Evolutionary conservation across 257 asterid species (phyloP).

Genomic region (Rauvolfia tetraphylla): DNA sequence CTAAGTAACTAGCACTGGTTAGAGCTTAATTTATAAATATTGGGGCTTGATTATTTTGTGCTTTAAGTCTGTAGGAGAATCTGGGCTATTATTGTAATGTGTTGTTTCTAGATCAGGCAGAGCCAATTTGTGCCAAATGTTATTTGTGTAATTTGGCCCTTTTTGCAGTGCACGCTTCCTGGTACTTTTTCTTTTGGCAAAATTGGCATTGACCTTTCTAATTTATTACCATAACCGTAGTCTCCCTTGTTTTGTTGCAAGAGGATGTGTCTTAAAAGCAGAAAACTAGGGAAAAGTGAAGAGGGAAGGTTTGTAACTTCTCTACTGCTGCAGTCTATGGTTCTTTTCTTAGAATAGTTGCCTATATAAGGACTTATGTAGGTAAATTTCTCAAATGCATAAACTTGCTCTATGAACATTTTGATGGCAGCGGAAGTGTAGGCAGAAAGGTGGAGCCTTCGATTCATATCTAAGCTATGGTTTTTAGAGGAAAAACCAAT

Average conservation of each 20-base stretch:
- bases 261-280: not conserved
- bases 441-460: too few relatives aligned
- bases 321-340: not conserved
- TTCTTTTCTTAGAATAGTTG: not conserved
- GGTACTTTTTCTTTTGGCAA: not conserved
- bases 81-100: not conserved
- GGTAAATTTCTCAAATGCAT: not conserved
- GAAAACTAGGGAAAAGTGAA: not conserved
- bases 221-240: not conserved
- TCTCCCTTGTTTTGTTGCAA: not conserved
- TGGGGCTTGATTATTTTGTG: not conserved
- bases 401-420: not conserved
- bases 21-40: constrained; percentile 1
- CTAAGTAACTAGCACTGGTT: not conserved
- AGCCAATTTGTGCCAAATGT: not conserved
- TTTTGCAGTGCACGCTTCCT: not conserved
- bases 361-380: not conserved
- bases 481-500: too few relatives aligned
- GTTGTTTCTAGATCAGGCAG: not conserved
- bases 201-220: not conserved
- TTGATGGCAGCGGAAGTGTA: too few relatives aligned
- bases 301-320: not conserved
- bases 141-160: not conserved
- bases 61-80: not conserved
- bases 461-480: too few relatives aligned